Evolutionary conservation across 2,329 filamentous ascomycete genomes (phyloP), one percentile per base, ranked within the genome.

Genomic region (Beauveria varroae): DNA sequence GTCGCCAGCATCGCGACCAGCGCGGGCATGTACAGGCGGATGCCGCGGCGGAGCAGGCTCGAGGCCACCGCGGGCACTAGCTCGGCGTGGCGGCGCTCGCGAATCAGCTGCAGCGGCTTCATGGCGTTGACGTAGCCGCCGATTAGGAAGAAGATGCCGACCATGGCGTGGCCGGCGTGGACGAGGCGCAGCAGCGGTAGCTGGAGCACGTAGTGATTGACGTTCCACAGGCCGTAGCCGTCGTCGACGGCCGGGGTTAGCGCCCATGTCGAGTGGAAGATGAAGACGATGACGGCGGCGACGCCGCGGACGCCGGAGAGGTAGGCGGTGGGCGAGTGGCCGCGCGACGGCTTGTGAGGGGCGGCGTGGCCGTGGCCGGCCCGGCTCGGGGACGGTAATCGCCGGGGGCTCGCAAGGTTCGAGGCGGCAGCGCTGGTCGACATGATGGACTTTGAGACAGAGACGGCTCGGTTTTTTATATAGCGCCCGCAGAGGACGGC

Each of bases 141-240:
- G 20, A 64, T 63, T n/a, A 64, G 47, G 56, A 64, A 63, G 57
- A 64, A 64, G 14, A 64, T n/a, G 47, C 46, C 46, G 30, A 64
- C 63, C 63, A 64, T 64, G 40, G 61, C 54, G 49, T 62, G 60
- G 20, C 61, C 63, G 8, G 56, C 60, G 43, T 57, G 55, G 12
- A 62, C 44, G 18, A 62, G 41, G 12, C 61, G 60, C 5, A 64
- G 22, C 2, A 64, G 18, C 1, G 63, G 63, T 7, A 64, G 57
- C 52, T 64, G 63, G 28, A 64, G 24, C 10, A 62, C 5, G 24
- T 46, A 24, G 7, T 14, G 57, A 57, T 64, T 64, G 8, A 9
- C 26, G 10, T 37, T 20, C 20, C 9, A 14, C 16, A 54, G 16
- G n/a, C 60, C 60, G 40, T 62, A 62, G 16, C 60, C 60, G 22